phyloP scores from a whole-genome alignment of 768 basidiomycete species.

The Trametes meyenii region DNA sequence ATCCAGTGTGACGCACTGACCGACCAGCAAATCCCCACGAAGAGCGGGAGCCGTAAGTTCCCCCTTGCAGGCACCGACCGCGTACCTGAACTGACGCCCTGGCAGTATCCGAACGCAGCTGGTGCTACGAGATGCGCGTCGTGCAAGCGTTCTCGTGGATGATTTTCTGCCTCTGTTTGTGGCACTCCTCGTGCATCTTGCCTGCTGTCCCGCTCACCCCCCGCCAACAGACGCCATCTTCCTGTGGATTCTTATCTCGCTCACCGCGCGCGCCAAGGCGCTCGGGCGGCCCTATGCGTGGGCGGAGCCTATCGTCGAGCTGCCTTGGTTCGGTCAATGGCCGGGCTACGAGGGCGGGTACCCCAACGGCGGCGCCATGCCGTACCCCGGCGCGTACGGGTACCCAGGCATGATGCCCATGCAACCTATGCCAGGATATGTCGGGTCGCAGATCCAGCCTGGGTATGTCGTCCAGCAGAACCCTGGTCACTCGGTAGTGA shows the following conservation, averaged over 20 bases:
- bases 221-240: constrained; percentile 44
- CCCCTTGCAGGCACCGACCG: neutral
- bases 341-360: constrained; percentile 49
- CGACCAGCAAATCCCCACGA: constrained; percentile 48
- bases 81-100: constrained; percentile 14
- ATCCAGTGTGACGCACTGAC: constrained; percentile 34
- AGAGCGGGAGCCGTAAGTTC: constrained; percentile 54
- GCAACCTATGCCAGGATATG: constrained; percentile 24
- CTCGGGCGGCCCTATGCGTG: constrained; percentile 59
- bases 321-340: constrained; percentile 77
- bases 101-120: constrained; percentile 57
- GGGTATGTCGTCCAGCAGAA: constrained; percentile 49
- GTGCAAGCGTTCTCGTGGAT: constrained; percentile 81
- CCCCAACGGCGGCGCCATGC: constrained; percentile 27
- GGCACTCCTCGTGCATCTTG: neutral
- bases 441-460: constrained; percentile 35
- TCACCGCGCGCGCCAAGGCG: constrained; percentile 57
- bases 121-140: constrained; percentile 81
- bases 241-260: constrained; percentile 56
- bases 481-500: constrained; percentile 66
- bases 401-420: constrained; percentile 25
- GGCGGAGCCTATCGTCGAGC: constrained; percentile 59
- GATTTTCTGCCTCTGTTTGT: constrained; percentile 56
- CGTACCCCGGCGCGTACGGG: constrained; percentile 22
- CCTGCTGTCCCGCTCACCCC: constrained; percentile 1